phyloP scores from a whole-genome alignment of 2,329 filamentous ascomycete genomes.

The Eurotiales sp. region DNA sequence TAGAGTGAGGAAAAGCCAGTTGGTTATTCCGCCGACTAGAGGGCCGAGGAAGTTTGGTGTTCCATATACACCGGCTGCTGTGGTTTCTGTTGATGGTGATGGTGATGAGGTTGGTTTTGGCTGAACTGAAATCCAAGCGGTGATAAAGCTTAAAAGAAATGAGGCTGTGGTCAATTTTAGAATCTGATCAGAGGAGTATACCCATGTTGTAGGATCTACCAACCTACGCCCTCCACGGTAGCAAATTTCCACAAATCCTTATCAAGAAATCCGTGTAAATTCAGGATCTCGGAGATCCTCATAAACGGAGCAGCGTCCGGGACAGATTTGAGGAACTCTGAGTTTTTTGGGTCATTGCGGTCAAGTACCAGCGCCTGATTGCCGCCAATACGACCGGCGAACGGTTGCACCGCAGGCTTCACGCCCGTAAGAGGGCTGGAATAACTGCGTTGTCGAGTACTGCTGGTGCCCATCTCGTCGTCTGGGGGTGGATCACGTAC shows the following conservation, averaged over 20 bases:
- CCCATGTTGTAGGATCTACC: neutral
- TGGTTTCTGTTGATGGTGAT: slow-evolving; percentile 22
- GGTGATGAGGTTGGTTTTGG: slow-evolving; percentile 1
- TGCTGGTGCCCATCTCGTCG: neutral
- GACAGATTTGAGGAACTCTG: slow-evolving; percentile 26
- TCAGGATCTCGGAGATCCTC: slow-evolving; percentile 32
- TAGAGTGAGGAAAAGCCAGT: slow-evolving; percentile 40
- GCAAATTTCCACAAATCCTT: slow-evolving; percentile 40
- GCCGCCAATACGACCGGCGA: slow-evolving; percentile 35
- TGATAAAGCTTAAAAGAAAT: slow-evolving; percentile 3
- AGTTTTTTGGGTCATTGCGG: slow-evolving; percentile 27
- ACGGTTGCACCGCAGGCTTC: slow-evolving; percentile 37
- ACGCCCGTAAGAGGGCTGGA: slow-evolving; percentile 32
- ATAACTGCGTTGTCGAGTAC: neutral
- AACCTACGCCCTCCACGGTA: slow-evolving; percentile 38
- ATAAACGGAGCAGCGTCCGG: slow-evolving; percentile 44
- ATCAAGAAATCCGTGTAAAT: slow-evolving; percentile 31
- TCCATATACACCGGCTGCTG: slow-evolving; percentile 23
- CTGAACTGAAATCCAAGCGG: slow-evolving; percentile 20
- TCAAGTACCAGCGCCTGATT: slow-evolving; percentile 35
- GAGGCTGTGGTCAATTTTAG: neutral
- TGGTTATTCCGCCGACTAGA: slow-evolving; percentile 37
- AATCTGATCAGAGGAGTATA: neutral
- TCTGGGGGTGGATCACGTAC: neutral
- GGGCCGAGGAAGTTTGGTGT: slow-evolving; percentile 28